phyloP scores from a whole-genome alignment of 805 yeast species.

The Hyphopichia homilentoma region DNA sequence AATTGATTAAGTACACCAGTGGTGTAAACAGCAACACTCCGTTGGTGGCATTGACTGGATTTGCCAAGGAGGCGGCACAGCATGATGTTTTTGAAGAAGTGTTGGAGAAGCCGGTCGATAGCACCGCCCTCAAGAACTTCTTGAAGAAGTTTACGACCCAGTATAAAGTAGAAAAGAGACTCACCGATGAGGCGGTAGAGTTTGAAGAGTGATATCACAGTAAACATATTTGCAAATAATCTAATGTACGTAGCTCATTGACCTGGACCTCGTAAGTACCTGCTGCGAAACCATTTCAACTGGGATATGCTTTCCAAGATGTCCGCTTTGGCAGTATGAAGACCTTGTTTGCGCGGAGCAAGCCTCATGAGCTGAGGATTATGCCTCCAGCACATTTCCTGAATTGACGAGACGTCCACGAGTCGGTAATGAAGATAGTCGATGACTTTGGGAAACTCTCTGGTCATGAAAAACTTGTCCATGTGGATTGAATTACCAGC shows the following conservation, averaged over 20 bases:
- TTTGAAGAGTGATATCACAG: no score
- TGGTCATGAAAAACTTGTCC: slow-evolving; percentile 80
- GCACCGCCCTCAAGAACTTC: slow-evolving; percentile 16
- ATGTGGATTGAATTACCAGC: slow-evolving; percentile 93
- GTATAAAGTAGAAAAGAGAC: no score
- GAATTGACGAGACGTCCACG: slow-evolving; percentile 83
- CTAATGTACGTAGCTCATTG: no score
- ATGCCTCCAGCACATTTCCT: slow-evolving; percentile 78
- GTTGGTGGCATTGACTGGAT: slow-evolving; percentile 70
- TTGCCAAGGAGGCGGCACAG: slow-evolving; percentile 59
- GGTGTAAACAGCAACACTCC: slow-evolving; percentile 78
- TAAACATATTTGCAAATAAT: no score
- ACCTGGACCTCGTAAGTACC: no score
- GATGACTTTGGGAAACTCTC: slow-evolving; percentile 77
- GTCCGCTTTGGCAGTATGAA: slow-evolving; percentile 87
- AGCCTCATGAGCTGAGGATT: slow-evolving; percentile 56
- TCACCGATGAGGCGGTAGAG: no score
- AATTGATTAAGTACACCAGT: slow-evolving; percentile 68
- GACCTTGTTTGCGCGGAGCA: slow-evolving; percentile 60
- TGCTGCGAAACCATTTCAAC: slow-evolving; percentile 67
- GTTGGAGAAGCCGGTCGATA: slow-evolving; percentile 64
- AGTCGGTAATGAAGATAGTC: slow-evolving; percentile 67
- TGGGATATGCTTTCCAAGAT: slow-evolving; percentile 86
- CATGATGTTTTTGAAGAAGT: slow-evolving; percentile 61
- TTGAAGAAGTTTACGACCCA: slow-evolving; percentile 17